Percentiles rank a stretch among this genome's conserved stretches.
Conservation (phyloP, 768 basidiomycete species). For the Glaciozyma antarctica region DNA sequence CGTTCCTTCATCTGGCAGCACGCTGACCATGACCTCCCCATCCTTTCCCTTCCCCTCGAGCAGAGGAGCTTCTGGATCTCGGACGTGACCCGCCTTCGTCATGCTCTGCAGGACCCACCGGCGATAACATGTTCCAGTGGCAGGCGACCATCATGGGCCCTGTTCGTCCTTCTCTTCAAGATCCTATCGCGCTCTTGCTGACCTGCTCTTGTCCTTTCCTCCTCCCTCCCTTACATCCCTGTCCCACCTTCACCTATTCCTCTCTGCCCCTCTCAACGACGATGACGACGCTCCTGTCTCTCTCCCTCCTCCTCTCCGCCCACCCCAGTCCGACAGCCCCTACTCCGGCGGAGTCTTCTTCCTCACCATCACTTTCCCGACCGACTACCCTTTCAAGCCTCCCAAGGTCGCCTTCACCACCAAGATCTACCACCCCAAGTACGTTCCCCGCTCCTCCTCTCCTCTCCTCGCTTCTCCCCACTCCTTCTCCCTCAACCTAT, state of each 20-base stretch:
- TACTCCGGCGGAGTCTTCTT: conserved; percentile 99
- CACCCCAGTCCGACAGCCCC: conserved; percentile 76
- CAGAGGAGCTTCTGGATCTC: conserved; percentile 95
- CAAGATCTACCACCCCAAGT: conserved; percentile 97
- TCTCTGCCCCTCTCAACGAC: background rate
- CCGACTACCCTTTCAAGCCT: conserved; percentile 99
- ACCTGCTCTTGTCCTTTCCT: background rate
- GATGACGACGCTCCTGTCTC: background rate
- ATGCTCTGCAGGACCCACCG: conserved; percentile 95
- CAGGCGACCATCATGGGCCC: conserved; percentile 99
- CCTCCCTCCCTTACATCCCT: background rate
- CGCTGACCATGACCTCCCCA: background rate
- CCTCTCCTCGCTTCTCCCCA: too few relatives aligned
- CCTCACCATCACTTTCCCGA: conserved; percentile 84
- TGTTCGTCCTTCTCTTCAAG: conserved; percentile 47
- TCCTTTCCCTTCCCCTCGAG: background rate
- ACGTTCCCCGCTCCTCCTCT: background rate
- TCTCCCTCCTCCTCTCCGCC: background rate
- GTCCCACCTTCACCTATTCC: background rate
- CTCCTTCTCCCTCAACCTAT: too few relatives aligned
- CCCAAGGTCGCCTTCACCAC: conserved; percentile 99
- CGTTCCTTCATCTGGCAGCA: conserved; percentile 8
- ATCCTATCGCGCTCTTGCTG: background rate
- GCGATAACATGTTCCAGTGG: conserved; percentile 94
- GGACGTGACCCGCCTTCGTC: conserved; percentile 99